Conservation (phyloP, 192 early-diverging fungal genomes). For the Gryganskiella cystojenkinii region DNA sequence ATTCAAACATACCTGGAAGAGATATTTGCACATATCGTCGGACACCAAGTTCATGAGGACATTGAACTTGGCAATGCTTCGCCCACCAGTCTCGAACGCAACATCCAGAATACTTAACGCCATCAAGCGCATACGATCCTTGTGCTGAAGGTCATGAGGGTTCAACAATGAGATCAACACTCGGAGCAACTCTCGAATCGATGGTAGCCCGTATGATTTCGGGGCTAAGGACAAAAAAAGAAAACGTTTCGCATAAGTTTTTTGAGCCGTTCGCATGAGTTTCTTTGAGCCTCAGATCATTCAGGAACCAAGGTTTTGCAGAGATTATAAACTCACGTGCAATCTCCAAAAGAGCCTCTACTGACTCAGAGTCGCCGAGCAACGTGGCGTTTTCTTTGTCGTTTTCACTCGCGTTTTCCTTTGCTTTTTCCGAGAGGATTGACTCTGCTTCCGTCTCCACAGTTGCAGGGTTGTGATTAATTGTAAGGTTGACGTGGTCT, state of each 20-base stretch:
- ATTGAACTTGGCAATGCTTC: conserved; percentile 73
- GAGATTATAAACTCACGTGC: conserved; percentile 10
- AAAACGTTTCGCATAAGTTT: no score
- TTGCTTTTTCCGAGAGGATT: conserved; percentile 14
- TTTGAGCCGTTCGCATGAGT: no score
- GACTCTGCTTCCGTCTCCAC: conserved; percentile 34
- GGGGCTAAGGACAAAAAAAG: conserved; percentile 29
- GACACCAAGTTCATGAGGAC: conserved; percentile 74
- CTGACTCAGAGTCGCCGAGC: conserved; percentile 7
- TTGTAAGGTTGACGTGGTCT: conserved; percentile 41
- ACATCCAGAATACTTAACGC: conserved; percentile 89
- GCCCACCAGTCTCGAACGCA: conserved; percentile 88
- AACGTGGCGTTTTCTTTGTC: conserved; percentile 23
- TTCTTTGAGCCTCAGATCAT: not conserved
- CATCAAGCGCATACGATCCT: conserved; percentile 92
- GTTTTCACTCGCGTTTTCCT: conserved; percentile 1
- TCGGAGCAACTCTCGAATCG: conserved; percentile 89
- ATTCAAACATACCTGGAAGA: conserved; percentile 85
- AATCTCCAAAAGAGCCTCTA: conserved; percentile 8
- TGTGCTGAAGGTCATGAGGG: conserved; percentile 91
- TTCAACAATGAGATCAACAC: conserved; percentile 92
- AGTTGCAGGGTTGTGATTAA: conserved; percentile 20
- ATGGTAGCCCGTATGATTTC: conserved; percentile 82
- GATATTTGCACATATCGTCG: conserved; percentile 86
- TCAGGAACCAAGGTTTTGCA: not conserved